Evolutionary conservation across 768 basidiomycete species (phyloP).

Genomic region (Cyclocybe cylindracea): DNA sequence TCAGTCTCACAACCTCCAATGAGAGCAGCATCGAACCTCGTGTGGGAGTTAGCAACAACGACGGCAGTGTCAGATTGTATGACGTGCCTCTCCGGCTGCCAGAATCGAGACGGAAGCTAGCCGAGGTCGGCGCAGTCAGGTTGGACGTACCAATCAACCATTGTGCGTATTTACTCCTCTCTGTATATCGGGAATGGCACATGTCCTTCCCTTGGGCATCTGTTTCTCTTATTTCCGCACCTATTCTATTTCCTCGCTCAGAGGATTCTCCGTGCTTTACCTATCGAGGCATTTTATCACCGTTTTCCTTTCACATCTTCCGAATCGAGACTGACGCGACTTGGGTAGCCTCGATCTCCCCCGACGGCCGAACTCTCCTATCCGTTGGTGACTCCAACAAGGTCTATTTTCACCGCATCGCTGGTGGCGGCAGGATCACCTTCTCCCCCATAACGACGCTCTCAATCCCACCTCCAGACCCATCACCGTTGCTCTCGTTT

Average conservation of each 20-base stretch:
- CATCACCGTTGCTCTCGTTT: conserved; percentile 14
- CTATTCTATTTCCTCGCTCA: neutral
- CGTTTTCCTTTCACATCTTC: neutral
- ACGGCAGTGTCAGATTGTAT: conserved; percentile 78
- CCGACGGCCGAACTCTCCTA: conserved; percentile 82
- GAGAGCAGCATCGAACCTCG: conserved; percentile 74
- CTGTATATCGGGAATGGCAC: neutral
- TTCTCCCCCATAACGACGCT: conserved; percentile 73
- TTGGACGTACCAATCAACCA: conserved; percentile 80
- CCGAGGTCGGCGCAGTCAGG: conserved; percentile 52
- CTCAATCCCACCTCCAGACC: conserved; percentile 58
- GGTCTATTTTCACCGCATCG: conserved; percentile 79
- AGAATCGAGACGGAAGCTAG: conserved; percentile 40
- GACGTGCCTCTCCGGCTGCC: conserved; percentile 62
- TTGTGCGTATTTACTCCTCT: conserved; percentile 46
- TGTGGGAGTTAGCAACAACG: conserved; percentile 85
- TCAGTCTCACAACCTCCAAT: conserved; percentile 59
- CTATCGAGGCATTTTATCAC: conserved; percentile 9
- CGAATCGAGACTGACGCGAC: neutral
- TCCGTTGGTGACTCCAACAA: conserved; percentile 91
- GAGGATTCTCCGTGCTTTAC: neutral
- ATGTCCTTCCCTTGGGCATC: too few species aligned
- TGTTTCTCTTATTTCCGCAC: too few species aligned
- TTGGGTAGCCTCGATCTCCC: conserved; percentile 79
- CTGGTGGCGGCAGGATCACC: conserved; percentile 58